Evolutionary conservation across 163 green algal genomes (phyloP), one percentile per base, ranked within the genome.

Genomic region (Chlamydomonas reinhardtii): DNA sequence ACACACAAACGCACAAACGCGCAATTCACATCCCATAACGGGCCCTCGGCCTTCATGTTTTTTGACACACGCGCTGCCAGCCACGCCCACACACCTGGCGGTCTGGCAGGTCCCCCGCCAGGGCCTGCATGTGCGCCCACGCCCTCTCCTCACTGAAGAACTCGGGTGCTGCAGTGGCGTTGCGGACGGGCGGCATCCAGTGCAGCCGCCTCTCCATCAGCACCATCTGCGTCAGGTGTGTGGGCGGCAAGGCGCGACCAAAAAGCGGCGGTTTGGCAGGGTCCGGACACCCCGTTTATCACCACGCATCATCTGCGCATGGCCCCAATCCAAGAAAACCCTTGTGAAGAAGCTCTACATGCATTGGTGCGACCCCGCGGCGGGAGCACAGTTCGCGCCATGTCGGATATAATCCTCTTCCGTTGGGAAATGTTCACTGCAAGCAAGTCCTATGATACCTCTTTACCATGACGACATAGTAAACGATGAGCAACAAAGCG

Each of bases 141-240:
- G 81, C 81, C 19, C 81, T 35, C 29, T 54, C 59, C 56, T 87
- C 81, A 29, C 81, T 87, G 81, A 87, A 87, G 17, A 66, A 34
- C 27, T 66, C 32, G 19, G 29, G 56, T 4, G 81, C 31, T 0
- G 71, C 72, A 14, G 68, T 68, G 29, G 71, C 81, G n/a, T 72
- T 61, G 4, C 11, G 71, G 1, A 66, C n/a, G 27, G 81, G 59
- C 25, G 81, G 81, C 32, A 59, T 75, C 71, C 71, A 87, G 59
- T 80, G 59, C 35, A 87, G 81, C 15, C 81, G 81, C 52, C 25
- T 34, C 52, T 73, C 12, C 79, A 85, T 85, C 20, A 85, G 32
- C 8, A 52, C n/a, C 65, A 85, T 16, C 78, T 85, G 65, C 11
- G 64, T 2, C 27, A 24, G 34, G n/a, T 9, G 64, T 22, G 29